phyloP scores from a whole-genome alignment of 495 filamentous ascomycete species.

The Xylaria telfairii region DNA sequence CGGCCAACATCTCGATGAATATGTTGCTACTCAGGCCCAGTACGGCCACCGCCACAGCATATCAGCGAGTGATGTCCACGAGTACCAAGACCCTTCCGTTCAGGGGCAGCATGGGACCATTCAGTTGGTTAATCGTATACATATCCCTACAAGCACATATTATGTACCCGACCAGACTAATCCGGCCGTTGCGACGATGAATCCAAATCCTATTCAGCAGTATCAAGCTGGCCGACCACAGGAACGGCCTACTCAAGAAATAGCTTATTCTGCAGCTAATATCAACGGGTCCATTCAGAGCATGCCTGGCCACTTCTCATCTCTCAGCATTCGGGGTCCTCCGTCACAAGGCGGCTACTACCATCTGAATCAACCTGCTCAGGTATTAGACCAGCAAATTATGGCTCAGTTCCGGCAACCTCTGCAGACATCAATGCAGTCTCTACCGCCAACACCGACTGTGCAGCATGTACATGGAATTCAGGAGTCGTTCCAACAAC shows the following conservation, averaged over 20 bases:
- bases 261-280: constrained; percentile 46
- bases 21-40: constrained; percentile 41
- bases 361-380: constrained; percentile 48
- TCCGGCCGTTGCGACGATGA: constrained; percentile 60
- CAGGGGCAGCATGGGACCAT: constrained; percentile 42
- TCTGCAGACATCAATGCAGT: constrained; percentile 28
- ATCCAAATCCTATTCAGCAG: constrained; percentile 50
- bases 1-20: constrained; percentile 50
- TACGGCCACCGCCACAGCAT: constrained; percentile 53
- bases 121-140: constrained; percentile 47
- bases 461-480: constrained; percentile 17
- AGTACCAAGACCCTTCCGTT: constrained; percentile 45
- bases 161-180: constrained; percentile 59
- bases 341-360: constrained; percentile 54
- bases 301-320: constrained; percentile 60
- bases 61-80: constrained; percentile 44
- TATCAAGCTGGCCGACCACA: constrained; percentile 54
- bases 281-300: constrained; percentile 49
- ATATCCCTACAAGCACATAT: constrained; percentile 51
- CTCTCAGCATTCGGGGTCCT: constrained; percentile 50
- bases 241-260: constrained; percentile 50
- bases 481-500: constrained; percentile 43
- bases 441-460: constrained; percentile 26
- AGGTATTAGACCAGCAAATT: constrained; percentile 44
- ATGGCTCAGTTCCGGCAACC: constrained; percentile 41